phyloP scores from a whole-genome alignment of 2,329 filamentous ascomycete species.

The Neoscytalidium dimidiatum region DNA sequence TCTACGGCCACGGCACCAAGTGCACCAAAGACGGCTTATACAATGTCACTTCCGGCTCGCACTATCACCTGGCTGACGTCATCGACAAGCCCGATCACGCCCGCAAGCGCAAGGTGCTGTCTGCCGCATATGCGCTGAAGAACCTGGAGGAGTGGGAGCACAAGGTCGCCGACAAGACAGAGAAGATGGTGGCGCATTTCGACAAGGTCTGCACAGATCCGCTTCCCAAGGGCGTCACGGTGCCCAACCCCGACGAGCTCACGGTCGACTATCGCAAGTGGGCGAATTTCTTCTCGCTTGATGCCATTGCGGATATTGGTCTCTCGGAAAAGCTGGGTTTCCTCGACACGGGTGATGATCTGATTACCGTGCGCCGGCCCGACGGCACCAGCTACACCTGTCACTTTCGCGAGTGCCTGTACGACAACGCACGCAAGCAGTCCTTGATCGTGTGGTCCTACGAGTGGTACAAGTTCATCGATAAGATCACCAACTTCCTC shows the following conservation, averaged over 20 bases:
- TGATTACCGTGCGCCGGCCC: conserved; percentile 44
- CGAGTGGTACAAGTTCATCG: conserved; percentile 52
- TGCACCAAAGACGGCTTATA: conserved; percentile 31
- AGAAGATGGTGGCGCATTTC: conserved; percentile 40
- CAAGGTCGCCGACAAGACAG: conserved; percentile 22
- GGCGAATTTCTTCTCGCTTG: conserved; percentile 59
- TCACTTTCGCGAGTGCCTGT: conserved; percentile 54
- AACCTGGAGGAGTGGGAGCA: conserved; percentile 25
- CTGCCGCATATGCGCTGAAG: conserved; percentile 25
- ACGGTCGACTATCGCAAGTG: conserved; percentile 54
- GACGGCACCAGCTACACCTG: conserved; percentile 51
- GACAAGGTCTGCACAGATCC: conserved; percentile 46
- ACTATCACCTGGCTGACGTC: conserved; percentile 51
- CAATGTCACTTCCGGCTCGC: conserved; percentile 46
- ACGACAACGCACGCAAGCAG: conserved; percentile 54
- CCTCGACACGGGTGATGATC: conserved; percentile 52
- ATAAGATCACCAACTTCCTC: conserved; percentile 50
- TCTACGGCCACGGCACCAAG: conserved; percentile 27
- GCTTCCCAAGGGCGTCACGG: conserved; percentile 24
- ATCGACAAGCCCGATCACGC: conserved; percentile 31
- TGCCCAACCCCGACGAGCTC: conserved; percentile 40
- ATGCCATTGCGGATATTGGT: conserved; percentile 60
- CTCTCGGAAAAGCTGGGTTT: conserved; percentile 54
- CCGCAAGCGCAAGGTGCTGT: conserved; percentile 25
- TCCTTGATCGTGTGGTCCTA: conserved; percentile 54